A percentile compares a stretch with the other conserved stretches of the same genome.
phyloP scores from a whole-genome alignment of 257 asterid species.

The Jacaranda copaia region DNA sequence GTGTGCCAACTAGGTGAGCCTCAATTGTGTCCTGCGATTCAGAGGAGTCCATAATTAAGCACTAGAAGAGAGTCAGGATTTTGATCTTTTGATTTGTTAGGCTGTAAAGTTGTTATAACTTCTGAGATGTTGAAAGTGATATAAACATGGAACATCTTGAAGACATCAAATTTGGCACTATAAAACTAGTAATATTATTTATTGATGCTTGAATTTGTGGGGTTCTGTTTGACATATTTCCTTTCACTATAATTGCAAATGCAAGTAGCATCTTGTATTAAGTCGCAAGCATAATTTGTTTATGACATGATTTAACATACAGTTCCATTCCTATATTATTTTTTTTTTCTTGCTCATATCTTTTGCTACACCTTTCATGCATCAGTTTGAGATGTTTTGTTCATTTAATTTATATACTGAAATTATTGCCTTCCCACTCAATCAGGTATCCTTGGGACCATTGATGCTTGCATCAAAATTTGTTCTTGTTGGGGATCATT shows the following conservation, averaged over 20 bases:
- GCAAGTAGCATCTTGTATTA: neutral
- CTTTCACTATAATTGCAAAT: slow-evolving; percentile 1
- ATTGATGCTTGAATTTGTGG: neutral
- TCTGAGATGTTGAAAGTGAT: slow-evolving; percentile 2
- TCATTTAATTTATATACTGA: slow-evolving; percentile 21
- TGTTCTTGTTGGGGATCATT: slow-evolving; percentile 99
- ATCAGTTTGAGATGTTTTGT: slow-evolving; percentile 22
- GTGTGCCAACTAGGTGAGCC: neutral
- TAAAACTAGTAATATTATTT: neutral
- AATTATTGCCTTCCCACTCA: slow-evolving; percentile 29
- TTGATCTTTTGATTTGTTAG: neutral
- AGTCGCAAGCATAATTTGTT: neutral
- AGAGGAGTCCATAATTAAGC: slow-evolving; percentile 5
- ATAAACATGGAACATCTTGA: slow-evolving; percentile 1
- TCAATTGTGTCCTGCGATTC: neutral
- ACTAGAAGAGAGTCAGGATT: neutral
- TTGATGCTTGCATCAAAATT: slow-evolving; percentile 85
- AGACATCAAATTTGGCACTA: neutral
- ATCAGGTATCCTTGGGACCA: slow-evolving; percentile 94
- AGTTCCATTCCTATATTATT: slow-evolving; percentile 24
- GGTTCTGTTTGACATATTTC: neutral
- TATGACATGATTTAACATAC: neutral
- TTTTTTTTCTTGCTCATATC: slow-evolving; percentile 30
- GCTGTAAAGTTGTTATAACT: neutral
- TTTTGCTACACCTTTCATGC: slow-evolving; percentile 28